A percentile compares a stretch with the other conserved stretches of the same genome.
Evolutionary conservation across 2,329 filamentous ascomycete genomes (phyloP).

Genomic region (Penicillium oxalicum): DNA sequence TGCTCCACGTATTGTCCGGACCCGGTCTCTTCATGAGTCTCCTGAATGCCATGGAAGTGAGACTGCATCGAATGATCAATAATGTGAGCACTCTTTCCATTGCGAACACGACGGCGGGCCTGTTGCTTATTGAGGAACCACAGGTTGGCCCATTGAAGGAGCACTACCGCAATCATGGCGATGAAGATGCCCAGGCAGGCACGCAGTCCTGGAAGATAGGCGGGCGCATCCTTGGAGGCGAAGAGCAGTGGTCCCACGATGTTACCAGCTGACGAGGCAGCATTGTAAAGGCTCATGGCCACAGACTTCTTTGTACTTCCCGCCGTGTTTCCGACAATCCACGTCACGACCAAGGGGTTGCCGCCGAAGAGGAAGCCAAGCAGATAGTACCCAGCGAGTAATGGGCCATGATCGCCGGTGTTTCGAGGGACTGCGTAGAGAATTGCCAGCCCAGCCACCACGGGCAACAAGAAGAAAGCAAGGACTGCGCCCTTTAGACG

Average conservation of each 20-base stretch:
- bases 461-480: conserved; percentile 50
- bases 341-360: conserved; percentile 61
- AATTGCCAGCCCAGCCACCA: conserved; percentile 53
- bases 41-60: conserved; percentile 38
- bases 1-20: conserved; percentile 14
- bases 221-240: conserved; percentile 51
- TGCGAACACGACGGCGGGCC: conserved; percentile 48
- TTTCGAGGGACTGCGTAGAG: conserved; percentile 49
- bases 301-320: conserved; percentile 63
- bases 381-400: conserved; percentile 60
- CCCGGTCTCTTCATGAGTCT: conserved; percentile 11
- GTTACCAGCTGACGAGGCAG: conserved; percentile 57
- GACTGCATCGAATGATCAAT: conserved; percentile 57
- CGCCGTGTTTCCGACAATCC: conserved; percentile 64
- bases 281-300: conserved; percentile 60
- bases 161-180: conserved; percentile 48
- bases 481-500: conserved; percentile 55
- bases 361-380: conserved; percentile 61
- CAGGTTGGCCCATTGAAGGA: conserved; percentile 52
- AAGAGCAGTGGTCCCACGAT: conserved; percentile 63
- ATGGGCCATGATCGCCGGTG: conserved; percentile 38
- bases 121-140: conserved; percentile 51
- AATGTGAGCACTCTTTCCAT: conserved; percentile 57
- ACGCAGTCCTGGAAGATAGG: conserved; percentile 53
- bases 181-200: conserved; percentile 44